Evolutionary conservation across 1,284 basidiomycete genomes (phyloP).

Genomic region (Ceratobasidium sp.): DNA sequence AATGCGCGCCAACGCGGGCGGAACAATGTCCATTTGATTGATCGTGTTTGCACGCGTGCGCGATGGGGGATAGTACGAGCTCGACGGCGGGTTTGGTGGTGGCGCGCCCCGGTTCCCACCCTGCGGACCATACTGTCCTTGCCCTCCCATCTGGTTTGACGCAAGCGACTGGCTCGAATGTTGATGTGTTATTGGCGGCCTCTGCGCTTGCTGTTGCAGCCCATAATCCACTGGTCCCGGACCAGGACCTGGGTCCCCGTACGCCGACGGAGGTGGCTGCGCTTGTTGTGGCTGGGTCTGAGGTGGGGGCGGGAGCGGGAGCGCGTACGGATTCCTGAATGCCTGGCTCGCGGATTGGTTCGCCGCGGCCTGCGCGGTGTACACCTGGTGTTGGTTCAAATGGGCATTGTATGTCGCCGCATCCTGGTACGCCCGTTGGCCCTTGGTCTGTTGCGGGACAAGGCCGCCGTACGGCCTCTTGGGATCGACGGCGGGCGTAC

Average conservation of each 20-base stretch:
- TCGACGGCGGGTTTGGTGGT: slow-evolving; percentile 61
- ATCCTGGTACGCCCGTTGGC: slow-evolving; percentile 88
- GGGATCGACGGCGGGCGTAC: slow-evolving; percentile 65
- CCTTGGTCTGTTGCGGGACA: slow-evolving; percentile 82
- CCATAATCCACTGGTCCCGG: slow-evolving; percentile 13
- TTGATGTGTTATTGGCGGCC: slow-evolving; percentile 45
- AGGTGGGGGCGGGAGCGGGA: slow-evolving; percentile 22
- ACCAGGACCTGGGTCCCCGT: slow-evolving; percentile 45
- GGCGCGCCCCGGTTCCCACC: slow-evolving; percentile 45
- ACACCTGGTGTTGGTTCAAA: slow-evolving; percentile 92
- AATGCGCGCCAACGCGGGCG: slow-evolving; percentile 88
- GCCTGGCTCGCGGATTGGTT: slow-evolving; percentile 73
- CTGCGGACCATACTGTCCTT: slow-evolving; percentile 45
- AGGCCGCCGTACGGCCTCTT: slow-evolving; percentile 97
- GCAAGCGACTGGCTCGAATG: slow-evolving; percentile 60
- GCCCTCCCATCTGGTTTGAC: slow-evolving; percentile 57
- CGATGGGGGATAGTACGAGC: slow-evolving; percentile 76
- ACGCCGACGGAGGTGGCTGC: slow-evolving; percentile 55
- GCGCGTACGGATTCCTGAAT: slow-evolving; percentile 63
- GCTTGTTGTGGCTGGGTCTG: slow-evolving; percentile 25
- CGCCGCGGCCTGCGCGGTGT: slow-evolving; percentile 78
- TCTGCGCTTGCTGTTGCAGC: slow-evolving; percentile 26
- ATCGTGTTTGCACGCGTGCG: slow-evolving; percentile 89
- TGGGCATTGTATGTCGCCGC: slow-evolving; percentile 96
- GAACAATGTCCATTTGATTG: slow-evolving; percentile 88